phyloP scores from a whole-genome alignment of 768 basidiomycete genomes.

The Trametes cubensis region DNA sequence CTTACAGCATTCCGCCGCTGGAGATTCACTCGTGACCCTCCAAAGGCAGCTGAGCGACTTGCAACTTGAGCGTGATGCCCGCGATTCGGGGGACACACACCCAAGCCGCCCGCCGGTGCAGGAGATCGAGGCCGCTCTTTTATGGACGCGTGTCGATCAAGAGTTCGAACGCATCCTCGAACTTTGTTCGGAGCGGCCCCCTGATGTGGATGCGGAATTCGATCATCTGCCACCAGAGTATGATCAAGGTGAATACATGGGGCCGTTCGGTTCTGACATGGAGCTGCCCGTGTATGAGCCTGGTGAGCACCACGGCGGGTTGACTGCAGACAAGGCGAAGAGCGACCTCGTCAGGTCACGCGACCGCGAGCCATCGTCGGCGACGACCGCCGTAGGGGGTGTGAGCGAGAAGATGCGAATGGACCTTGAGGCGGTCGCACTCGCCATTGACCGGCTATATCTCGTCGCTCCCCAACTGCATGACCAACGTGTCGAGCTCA shows the following conservation, averaged over 20 bases:
- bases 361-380: conserved; percentile 1
- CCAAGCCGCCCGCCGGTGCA: conserved; percentile 46
- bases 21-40: conserved; percentile 60
- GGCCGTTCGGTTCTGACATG: conserved; percentile 10
- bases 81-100: conserved; percentile 30
- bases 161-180: conserved; percentile 70
- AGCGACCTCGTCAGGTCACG: background rate
- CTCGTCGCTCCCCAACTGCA: conserved; percentile 83
- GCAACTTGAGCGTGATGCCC: conserved; percentile 57
- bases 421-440: conserved; percentile 83
- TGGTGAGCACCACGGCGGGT: conserved; percentile 12
- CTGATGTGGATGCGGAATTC: background rate
- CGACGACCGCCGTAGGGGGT: conserved; percentile 6
- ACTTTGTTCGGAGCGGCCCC: conserved; percentile 60
- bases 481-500: conserved; percentile 92
- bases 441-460: conserved; percentile 90
- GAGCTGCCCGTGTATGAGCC: conserved; percentile 37
- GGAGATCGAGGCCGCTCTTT: conserved; percentile 59
- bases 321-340: conserved; percentile 22
- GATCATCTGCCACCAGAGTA: conserved; percentile 36
- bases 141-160: conserved; percentile 77
- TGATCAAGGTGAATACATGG: conserved; percentile 31
- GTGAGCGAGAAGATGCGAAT: conserved; percentile 78
- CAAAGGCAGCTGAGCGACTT: conserved; percentile 70
- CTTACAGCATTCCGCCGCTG: conserved; percentile 8